phyloP scores from a whole-genome alignment of 768 basidiomycete species.

The Suillus alpinus region DNA sequence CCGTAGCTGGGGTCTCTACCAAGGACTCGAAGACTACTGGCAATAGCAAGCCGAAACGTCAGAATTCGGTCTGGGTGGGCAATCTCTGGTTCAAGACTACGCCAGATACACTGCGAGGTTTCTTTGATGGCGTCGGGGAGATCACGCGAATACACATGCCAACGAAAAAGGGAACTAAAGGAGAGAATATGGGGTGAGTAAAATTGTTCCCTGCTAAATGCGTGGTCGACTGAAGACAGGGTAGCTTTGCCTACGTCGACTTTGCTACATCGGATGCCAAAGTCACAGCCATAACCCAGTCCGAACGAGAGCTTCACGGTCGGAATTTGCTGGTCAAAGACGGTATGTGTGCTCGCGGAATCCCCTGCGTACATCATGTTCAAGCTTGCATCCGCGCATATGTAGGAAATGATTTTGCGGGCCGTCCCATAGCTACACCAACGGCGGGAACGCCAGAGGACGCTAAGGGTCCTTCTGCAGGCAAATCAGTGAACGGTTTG shows the following conservation, averaged over 20 bases:
- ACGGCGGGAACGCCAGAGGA: slow-evolving; percentile 32
- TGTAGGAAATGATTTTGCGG: slow-evolving; percentile 71
- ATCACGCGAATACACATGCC: slow-evolving; percentile 87
- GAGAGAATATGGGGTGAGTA: slow-evolving; percentile 78
- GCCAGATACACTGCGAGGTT: slow-evolving; percentile 60
- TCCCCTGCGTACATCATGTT: slow-evolving; percentile 7
- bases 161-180: slow-evolving; percentile 57
- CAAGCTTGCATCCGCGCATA: neutral
- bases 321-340: slow-evolving; percentile 92
- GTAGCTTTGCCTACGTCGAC: slow-evolving; percentile 95
- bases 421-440: slow-evolving; percentile 53
- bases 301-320: slow-evolving; percentile 81
- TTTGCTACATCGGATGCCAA: slow-evolving; percentile 80
- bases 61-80: slow-evolving; percentile 94
- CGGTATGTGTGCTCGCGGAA: slow-evolving; percentile 43
- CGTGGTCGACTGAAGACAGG: neutral
- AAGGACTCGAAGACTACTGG: slow-evolving; percentile 8
- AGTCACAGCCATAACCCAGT: slow-evolving; percentile 68
- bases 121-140: slow-evolving; percentile 71
- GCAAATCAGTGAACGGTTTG: slow-evolving; percentile 31
- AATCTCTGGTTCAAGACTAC: slow-evolving; percentile 92
- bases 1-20: slow-evolving; percentile 1
- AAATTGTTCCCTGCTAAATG: slow-evolving; percentile 10
- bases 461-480: slow-evolving; percentile 26
- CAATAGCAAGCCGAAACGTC: slow-evolving; percentile 46